A percentile compares a stretch with the other conserved stretches of the same genome.
These are phyloP conservation scores for Stephania yunnanensis DNA, from an alignment of 164 flowering plant species.

Conservation along the genomic window DNA sequence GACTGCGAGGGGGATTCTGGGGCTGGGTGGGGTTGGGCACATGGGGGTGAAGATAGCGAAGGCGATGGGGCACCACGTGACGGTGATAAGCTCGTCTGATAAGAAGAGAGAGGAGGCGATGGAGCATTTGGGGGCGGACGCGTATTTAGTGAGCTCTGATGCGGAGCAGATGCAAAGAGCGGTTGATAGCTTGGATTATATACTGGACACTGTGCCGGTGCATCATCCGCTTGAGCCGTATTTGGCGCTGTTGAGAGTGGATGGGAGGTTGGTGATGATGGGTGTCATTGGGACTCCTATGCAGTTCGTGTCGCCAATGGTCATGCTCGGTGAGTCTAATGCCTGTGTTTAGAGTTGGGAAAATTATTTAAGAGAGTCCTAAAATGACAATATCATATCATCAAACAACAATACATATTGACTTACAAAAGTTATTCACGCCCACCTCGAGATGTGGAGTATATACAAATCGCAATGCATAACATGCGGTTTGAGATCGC, in stretches of 20 bases:
- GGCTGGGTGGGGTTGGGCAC: constrained; percentile 22
- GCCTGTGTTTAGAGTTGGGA: no score
- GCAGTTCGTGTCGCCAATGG: constrained; percentile 47
- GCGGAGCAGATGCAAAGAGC: constrained; percentile 10
- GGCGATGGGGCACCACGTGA: constrained; percentile 19
- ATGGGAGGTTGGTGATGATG: constrained; percentile 58
- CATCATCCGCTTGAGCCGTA: constrained; percentile 24
- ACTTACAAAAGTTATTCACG: no score
- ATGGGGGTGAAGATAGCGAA: constrained; percentile 21
- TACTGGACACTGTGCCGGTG: constrained; percentile 15
- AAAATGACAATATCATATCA: no score
- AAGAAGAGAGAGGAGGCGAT: constrained; percentile 17
- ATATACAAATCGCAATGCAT: no score
- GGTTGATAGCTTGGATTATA: constrained; percentile 11
- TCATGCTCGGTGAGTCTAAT: constrained; percentile 59
- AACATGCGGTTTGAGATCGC: no score
- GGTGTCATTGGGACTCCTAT: constrained; percentile 16
- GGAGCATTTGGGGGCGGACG: constrained; percentile 18
- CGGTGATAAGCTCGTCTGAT: constrained; percentile 18
- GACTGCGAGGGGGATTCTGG: constrained; percentile 15
- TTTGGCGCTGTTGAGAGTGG: constrained; percentile 53
- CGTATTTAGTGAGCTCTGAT: constrained; percentile 16
- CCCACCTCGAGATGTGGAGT: no score
- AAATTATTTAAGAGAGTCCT: no score
- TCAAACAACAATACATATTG: no score